phyloP scores from a whole-genome alignment of 345 rosid species.

The Populus euphratica region DNA sequence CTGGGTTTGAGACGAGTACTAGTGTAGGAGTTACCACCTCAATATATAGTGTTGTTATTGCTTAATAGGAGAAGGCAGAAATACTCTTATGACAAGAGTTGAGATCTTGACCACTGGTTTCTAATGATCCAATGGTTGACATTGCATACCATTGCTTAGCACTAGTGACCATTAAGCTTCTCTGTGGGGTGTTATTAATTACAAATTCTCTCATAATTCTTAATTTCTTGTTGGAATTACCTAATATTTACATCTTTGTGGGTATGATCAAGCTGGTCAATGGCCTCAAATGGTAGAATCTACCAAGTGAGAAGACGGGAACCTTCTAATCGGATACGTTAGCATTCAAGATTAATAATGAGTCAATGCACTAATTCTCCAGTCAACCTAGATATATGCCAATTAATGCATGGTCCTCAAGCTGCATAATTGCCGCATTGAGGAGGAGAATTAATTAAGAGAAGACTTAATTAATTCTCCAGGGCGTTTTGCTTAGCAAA shows the following conservation, averaged over 20 bases:
- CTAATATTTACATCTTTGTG: not conserved
- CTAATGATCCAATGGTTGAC: constrained; percentile 9
- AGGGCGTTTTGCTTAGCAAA: not conserved
- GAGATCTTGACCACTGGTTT: constrained; percentile 13
- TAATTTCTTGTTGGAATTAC: not conserved
- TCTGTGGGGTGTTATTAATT: not conserved
- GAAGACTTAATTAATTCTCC: not conserved
- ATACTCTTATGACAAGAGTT: not conserved
- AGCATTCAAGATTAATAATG: not conserved
- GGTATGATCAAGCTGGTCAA: not conserved
- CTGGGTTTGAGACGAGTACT: not conserved
- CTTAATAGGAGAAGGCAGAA: constrained; percentile 1
- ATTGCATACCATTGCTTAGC: not conserved
- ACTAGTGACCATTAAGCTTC: constrained; percentile 8
- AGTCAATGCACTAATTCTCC: not conserved
- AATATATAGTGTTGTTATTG: not conserved
- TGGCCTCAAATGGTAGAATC: not conserved
- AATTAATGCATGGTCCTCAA: not conserved
- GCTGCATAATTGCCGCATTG: not conserved
- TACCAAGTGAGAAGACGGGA: too few relatives aligned
- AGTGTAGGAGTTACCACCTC: not conserved
- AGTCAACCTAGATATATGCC: constrained; percentile 1
- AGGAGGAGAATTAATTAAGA: not conserved
- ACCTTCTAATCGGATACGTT: not conserved
- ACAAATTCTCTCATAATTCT: not conserved